A percentile compares a stretch with the other conserved stretches of the same genome.
These are phyloP conservation scores for Nemania sp. DNA, from an alignment of 2,329 filamentous ascomycete genomes.

Conservation along the genomic window DNA sequence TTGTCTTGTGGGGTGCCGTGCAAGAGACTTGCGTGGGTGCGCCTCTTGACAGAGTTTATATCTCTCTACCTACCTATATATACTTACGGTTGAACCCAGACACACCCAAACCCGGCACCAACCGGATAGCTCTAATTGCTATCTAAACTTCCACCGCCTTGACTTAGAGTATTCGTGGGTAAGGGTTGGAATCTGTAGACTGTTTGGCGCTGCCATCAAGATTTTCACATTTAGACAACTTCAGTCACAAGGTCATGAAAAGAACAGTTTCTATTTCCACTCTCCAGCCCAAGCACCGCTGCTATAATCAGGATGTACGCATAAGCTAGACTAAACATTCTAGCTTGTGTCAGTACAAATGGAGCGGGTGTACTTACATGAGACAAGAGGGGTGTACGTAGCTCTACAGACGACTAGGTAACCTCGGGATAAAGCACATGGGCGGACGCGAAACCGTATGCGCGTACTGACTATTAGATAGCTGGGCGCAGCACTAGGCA, in stretches of 20 bases:
- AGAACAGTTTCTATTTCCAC: not conserved
- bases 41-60: slow-evolving; percentile 1
- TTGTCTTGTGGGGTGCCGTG: not conserved
- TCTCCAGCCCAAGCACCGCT: not conserved
- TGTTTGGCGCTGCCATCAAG: not conserved
- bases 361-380: not conserved
- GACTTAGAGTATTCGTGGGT: not conserved
- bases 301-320: not conserved
- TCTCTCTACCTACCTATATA: not conserved
- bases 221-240: not conserved
- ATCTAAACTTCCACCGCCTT: not conserved
- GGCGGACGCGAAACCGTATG: slow-evolving; percentile 4
- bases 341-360: not conserved
- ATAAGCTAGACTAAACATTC: not conserved
- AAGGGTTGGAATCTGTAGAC: not conserved
- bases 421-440: slow-evolving; percentile 10
- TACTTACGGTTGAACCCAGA: not conserved
- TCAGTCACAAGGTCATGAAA: not conserved
- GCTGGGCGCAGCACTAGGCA: slow-evolving; percentile 5
- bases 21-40: not conserved
- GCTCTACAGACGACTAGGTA: not conserved
- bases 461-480: not conserved
- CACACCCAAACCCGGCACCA: not conserved
- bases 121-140: not conserved
- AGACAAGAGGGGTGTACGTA: not conserved